Base-by-base conservation (phyloP, 2,329 filamentous ascomycete genomes). In the Tolypocladium inflatum region DNA sequence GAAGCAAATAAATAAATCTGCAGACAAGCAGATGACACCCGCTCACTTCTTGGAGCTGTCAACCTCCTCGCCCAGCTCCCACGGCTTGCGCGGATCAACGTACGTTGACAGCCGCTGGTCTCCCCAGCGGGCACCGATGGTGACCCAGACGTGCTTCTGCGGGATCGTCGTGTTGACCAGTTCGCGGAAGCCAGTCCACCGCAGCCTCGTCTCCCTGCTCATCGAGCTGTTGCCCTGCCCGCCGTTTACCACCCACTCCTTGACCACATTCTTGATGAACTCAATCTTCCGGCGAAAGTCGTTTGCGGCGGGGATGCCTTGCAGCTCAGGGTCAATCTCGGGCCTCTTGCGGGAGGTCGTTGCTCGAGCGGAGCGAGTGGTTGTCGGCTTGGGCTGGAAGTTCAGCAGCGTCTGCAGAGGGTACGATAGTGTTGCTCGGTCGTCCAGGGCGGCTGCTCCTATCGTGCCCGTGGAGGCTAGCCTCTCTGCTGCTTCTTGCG, bases 331-430 rank as follows among this genome's bases (percentile, higher is more conserved):
- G 53, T 80, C 77, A 63, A 87, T 87, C 61, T 85, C 81, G 11
- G 84, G 83, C 5, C 83, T 79, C 61, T 78, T 79, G 30, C 82
- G 78, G 15, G 78, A 74, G 39, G 78, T 76, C 57, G 77, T 74
- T 62, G 74, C 74, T 58, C 71, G 75, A 55, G 71, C 76, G 19
- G 75, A 74, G 19, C 70, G 70, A n/a, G 69, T 57, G 13, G 71
- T 62, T 4, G 74, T 66, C 33, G 80, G 67, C 62, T 79, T 79
- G 26, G 78, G 68, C 56, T 80, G 75, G 66, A 87, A 88, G 74
- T 90, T 89, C 50, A 93, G 79, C 15, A 93, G 77, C 5, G 87
- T 88, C 67, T 89, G 86, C 8, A 91, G 73, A 6, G 86, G 86
- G 63, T 89, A 89, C 15, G 87, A 85, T 33, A 91, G 77, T 59